Evolutionary conservation across 2,329 filamentous ascomycete species (phyloP).

Genomic region (Alternaria alternata): DNA sequence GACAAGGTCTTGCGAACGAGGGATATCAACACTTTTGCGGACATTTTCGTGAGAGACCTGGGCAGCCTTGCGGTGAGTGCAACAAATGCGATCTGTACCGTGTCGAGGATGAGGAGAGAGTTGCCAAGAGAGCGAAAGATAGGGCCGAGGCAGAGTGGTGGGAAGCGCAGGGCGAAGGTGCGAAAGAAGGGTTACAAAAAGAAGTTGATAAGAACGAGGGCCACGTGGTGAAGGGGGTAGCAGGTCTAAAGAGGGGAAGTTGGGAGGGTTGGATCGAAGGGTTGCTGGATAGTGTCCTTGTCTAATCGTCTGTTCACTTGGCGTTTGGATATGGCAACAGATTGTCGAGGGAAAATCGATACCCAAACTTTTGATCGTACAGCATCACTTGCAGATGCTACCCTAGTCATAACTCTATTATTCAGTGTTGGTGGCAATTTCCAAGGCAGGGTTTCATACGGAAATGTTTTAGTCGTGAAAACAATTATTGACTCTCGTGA

Average conservation of each 20-base stretch:
- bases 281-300: slow-evolving; percentile 26
- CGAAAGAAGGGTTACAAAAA: slow-evolving; percentile 31
- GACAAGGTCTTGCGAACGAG: slow-evolving; percentile 66
- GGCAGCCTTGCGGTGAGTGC: slow-evolving; percentile 79
- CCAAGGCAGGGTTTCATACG: background rate
- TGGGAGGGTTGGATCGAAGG: slow-evolving; percentile 34
- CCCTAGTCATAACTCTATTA: background rate
- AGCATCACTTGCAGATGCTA: background rate
- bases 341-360: background rate
- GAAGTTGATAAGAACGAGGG: slow-evolving; percentile 26
- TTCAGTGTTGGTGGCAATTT: background rate
- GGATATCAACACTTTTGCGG: slow-evolving; percentile 96
- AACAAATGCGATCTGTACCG: slow-evolving; percentile 63
- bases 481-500: background rate
- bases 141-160: slow-evolving; percentile 57
- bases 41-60: slow-evolving; percentile 86
- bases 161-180: slow-evolving; percentile 48
- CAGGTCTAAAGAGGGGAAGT: slow-evolving; percentile 18
- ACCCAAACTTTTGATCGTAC: background rate
- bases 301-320: slow-evolving; percentile 12
- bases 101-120: slow-evolving; percentile 57
- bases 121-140: slow-evolving; percentile 52
- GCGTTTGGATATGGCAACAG: slow-evolving; percentile 2
- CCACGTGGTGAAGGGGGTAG: slow-evolving; percentile 10
- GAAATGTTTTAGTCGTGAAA: background rate